Conservation (phyloP, 345 rosid species). For the Eucalyptus curtisii region DNA sequence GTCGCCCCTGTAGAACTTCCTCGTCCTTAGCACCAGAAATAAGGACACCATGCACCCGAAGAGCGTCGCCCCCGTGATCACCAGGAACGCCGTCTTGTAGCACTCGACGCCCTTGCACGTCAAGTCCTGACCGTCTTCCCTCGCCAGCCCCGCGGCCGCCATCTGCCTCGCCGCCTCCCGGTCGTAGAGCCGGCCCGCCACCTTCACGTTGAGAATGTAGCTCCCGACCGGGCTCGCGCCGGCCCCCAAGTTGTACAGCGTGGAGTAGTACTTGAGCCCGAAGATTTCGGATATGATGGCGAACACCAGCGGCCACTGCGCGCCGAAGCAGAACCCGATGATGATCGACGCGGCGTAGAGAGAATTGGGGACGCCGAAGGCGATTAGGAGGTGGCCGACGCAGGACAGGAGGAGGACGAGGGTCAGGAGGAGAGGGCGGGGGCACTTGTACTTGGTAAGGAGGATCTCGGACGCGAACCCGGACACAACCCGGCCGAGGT, state of each 20-base stretch:
- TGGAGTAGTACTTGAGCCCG: constrained; percentile 33
- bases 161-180: constrained; percentile 22
- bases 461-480: constrained; percentile 6
- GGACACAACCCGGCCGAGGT: constrained; percentile 3
- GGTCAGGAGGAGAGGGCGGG: constrained; percentile 10
- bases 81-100: constrained; percentile 12
- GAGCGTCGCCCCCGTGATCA: constrained; percentile 12
- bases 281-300: constrained; percentile 29
- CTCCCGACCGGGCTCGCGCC: constrained; percentile 21
- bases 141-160: neutral
- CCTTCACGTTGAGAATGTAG: constrained; percentile 22
- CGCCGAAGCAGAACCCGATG: constrained; percentile 28
- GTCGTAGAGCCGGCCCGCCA: constrained; percentile 22
- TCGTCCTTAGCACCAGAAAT: constrained; percentile 13
- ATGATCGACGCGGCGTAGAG: constrained; percentile 20
- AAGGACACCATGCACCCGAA: constrained; percentile 7
- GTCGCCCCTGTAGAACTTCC: constrained; percentile 15
- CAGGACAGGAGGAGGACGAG: constrained; percentile 18
- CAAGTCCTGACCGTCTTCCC: constrained; percentile 2
- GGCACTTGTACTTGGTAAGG: constrained; percentile 2
- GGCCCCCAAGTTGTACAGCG: constrained; percentile 12
- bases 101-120: constrained; percentile 12
- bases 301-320: constrained; percentile 21
- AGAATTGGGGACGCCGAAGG: constrained; percentile 16
- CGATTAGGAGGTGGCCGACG: constrained; percentile 25